phyloP scores from a whole-genome alignment of 805 yeast species.

The Maudiozyma bulderi region DNA sequence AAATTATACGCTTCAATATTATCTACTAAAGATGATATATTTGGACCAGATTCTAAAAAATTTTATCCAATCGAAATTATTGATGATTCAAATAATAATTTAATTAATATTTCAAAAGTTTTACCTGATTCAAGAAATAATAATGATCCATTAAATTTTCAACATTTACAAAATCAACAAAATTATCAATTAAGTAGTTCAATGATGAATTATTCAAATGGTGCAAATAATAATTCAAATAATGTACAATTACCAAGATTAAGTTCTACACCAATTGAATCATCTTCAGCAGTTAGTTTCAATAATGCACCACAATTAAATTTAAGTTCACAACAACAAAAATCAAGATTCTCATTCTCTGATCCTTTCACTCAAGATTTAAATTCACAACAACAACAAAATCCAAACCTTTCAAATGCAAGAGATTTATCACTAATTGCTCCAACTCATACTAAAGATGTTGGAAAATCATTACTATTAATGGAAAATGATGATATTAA shows the following conservation, averaged over 20 bases:
- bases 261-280: constrained; percentile 1
- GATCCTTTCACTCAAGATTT: constrained; percentile 39
- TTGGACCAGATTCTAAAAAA: constrained; percentile 37
- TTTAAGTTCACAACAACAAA: constrained; percentile 21
- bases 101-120: constrained; percentile 8
- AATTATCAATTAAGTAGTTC: constrained; percentile 4
- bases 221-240: not conserved
- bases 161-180: constrained; percentile 2
- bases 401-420: not conserved
- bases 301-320: constrained; percentile 27
- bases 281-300: constrained; percentile 5
- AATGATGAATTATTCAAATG: not conserved
- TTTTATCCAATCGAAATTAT: constrained; percentile 31
- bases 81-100: constrained; percentile 21
- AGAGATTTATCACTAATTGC: constrained; percentile 3
- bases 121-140: constrained; percentile 3
- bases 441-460: constrained; percentile 18
- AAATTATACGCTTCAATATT: constrained; percentile 31
- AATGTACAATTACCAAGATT: constrained; percentile 1
- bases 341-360: constrained; percentile 45
- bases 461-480: constrained; percentile 34
- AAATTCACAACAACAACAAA: constrained; percentile 2
- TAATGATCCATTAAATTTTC: not conserved
- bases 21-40: constrained; percentile 32
- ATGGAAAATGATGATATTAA: constrained; percentile 32